phyloP scores from a whole-genome alignment of 495 filamentous ascomycete genomes.

The Neurospora tetraspora region DNA sequence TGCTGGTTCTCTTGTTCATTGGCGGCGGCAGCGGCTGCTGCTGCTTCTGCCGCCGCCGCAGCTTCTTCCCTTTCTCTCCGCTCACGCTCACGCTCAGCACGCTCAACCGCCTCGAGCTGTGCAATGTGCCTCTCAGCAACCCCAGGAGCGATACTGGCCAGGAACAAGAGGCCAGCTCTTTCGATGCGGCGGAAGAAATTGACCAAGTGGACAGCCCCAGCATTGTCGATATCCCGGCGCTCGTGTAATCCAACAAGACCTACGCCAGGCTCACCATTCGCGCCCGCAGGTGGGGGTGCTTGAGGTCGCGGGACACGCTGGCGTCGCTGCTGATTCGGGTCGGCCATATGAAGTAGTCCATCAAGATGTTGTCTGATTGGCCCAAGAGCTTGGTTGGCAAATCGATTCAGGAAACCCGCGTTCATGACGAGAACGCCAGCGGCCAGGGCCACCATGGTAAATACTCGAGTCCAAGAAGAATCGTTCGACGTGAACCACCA shows the following conservation, averaged over 20 bases:
- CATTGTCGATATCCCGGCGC: background rate
- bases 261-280: background rate
- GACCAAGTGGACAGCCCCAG: background rate
- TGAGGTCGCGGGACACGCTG: slow-evolving; percentile 1
- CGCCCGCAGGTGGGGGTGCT: background rate
- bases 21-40: slow-evolving; percentile 8
- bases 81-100: slow-evolving; percentile 35
- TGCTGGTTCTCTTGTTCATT: background rate
- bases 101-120: slow-evolving; percentile 54
- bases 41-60: slow-evolving; percentile 22
- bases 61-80: slow-evolving; percentile 37
- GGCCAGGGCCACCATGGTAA: slow-evolving; percentile 51
- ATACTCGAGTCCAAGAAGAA: slow-evolving; percentile 55
- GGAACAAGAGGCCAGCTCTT: slow-evolving; percentile 67
- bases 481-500: slow-evolving; percentile 71
- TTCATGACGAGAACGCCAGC: slow-evolving; percentile 54
- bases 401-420: slow-evolving; percentile 48
- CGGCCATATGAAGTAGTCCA: slow-evolving; percentile 49
- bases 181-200: slow-evolving; percentile 48
- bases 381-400: slow-evolving; percentile 46
- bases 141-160: slow-evolving; percentile 77
- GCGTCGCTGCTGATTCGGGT: slow-evolving; percentile 16
- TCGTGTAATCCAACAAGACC: slow-evolving; percentile 4
- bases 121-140: slow-evolving; percentile 75
- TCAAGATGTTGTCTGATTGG: slow-evolving; percentile 65